These are phyloP conservation scores for Claviceps sp. DNA, from an alignment of 2,329 filamentous ascomycete genomes.

Conservation along the genomic window DNA sequence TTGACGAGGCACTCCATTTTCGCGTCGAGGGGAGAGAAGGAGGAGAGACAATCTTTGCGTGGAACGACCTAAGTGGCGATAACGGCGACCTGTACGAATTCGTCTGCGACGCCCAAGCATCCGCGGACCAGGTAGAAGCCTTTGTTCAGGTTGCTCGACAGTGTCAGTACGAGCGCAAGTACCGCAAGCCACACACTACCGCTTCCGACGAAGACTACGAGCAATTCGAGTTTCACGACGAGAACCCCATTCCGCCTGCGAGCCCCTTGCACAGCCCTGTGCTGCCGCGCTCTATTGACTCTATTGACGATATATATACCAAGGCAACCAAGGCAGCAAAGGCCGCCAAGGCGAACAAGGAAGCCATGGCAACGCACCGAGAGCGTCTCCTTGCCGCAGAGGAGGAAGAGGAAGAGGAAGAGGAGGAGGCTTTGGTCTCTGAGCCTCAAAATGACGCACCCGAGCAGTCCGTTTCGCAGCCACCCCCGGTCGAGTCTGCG, in stretches of 20 bases:
- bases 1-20: conserved; percentile 86
- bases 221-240: conserved; percentile 65
- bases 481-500: conserved; percentile 14
- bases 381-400: conserved; percentile 19
- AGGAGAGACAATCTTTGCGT: conserved; percentile 78
- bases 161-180: conserved; percentile 97
- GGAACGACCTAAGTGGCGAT: conserved; percentile 91
- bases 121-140: conserved; percentile 56
- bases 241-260: conserved; percentile 49
- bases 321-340: conserved; percentile 26
- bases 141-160: conserved; percentile 77
- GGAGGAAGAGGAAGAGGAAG: not conserved
- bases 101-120: conserved; percentile 68
- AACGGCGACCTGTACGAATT: conserved; percentile 95
- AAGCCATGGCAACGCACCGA: conserved; percentile 27
- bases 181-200: conserved; percentile 62
- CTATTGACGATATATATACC: conserved; percentile 41
- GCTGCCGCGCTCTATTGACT: conserved; percentile 40
- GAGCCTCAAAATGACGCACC: not conserved
- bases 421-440: conserved; percentile 10
- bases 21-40: conserved; percentile 69
- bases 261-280: conserved; percentile 48
- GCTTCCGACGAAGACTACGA: conserved; percentile 70
- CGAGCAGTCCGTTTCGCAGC: not conserved
- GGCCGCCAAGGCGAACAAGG: conserved; percentile 29